Conservation (phyloP, 2,329 filamentous ascomycete species). For the Chrysoporthe cubensis region DNA sequence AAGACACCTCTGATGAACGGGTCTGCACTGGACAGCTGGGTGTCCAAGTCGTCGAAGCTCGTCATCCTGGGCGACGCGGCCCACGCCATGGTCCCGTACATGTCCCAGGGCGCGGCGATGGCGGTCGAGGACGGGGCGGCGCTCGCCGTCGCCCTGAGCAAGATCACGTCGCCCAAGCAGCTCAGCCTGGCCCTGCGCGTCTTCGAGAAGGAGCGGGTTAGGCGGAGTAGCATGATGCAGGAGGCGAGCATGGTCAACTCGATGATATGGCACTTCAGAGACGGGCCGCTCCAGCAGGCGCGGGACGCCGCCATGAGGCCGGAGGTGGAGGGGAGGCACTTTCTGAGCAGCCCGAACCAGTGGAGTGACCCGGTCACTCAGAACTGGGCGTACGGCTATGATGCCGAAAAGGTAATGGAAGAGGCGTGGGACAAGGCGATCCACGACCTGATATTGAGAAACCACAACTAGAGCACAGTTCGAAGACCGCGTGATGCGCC, state of each 20-base stretch:
- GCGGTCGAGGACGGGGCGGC: constrained; percentile 48
- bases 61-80: constrained; percentile 47
- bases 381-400: constrained; percentile 53
- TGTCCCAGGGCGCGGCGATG: constrained; percentile 50
- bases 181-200: constrained; percentile 39
- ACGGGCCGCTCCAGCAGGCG: constrained; percentile 46
- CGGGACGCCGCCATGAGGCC: constrained; percentile 46
- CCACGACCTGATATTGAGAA: neutral
- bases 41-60: constrained; percentile 36
- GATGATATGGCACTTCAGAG: constrained; percentile 50
- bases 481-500: too few species aligned
- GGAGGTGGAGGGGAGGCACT: constrained; percentile 44
- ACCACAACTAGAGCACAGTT: neutral
- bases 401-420: constrained; percentile 45
- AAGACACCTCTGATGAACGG: constrained; percentile 41
- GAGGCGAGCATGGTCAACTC: constrained; percentile 50
- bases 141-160: constrained; percentile 39
- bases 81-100: constrained; percentile 49
- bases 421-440: constrained; percentile 33
- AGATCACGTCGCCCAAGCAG: constrained; percentile 34
- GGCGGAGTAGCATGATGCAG: constrained; percentile 45
- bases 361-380: constrained; percentile 53
- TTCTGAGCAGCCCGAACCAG: constrained; percentile 48
- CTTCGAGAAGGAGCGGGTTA: constrained; percentile 43
- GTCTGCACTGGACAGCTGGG: constrained; percentile 36